A percentile compares a stretch with the other conserved stretches of the same genome.
phyloP scores from a whole-genome alignment of 2,329 filamentous ascomycete species.

The Pseudogymnoascus sp. region DNA sequence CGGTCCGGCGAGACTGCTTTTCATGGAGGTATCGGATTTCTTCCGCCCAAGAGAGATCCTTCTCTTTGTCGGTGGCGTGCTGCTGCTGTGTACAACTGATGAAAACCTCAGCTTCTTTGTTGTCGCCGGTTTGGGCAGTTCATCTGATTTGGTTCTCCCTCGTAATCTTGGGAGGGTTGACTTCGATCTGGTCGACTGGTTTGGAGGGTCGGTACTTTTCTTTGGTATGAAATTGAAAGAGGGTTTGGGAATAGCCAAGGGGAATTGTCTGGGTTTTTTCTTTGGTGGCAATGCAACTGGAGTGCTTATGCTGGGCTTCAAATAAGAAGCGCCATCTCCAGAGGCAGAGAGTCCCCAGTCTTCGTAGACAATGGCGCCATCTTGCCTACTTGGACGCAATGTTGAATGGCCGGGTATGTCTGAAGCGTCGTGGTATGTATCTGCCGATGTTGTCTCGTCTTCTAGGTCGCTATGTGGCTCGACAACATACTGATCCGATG shows the following conservation, averaged over 20 bases:
- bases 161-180: neutral
- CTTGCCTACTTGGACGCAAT: neutral
- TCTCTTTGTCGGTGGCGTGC: neutral
- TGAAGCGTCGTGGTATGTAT: neutral
- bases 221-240: slow-evolving; percentile 2
- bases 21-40: neutral
- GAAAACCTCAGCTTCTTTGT: neutral
- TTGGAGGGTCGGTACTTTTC: neutral
- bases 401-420: neutral
- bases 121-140: neutral
- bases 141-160: neutral
- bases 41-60: neutral
- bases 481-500: neutral
- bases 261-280: neutral
- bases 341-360: neutral
- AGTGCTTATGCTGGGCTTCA: neutral
- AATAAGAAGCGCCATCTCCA: neutral
- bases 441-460: neutral
- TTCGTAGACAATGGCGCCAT: neutral
- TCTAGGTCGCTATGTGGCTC: neutral
- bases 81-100: neutral
- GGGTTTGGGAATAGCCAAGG: neutral
- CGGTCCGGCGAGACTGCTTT: neutral
- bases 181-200: neutral
- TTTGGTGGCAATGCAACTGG: neutral